phyloP scores from a whole-genome alignment of 2,329 filamentous ascomycete species.

The Diatrype stigma region DNA sequence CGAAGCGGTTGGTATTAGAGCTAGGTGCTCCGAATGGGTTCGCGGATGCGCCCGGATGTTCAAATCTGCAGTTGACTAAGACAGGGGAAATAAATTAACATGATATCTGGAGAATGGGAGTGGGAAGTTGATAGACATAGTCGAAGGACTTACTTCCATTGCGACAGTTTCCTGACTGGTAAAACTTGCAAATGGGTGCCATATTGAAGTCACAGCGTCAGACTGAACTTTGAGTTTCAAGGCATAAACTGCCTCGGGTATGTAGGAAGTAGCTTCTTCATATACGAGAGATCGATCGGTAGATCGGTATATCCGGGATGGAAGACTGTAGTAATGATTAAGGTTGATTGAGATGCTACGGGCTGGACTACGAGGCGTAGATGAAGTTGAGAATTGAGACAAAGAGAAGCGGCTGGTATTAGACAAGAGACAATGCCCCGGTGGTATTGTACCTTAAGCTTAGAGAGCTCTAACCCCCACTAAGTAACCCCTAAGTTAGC shows the following conservation, averaged over 20 bases:
- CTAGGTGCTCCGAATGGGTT: conserved; percentile 33
- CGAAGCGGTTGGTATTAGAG: conserved; percentile 28
- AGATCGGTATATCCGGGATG: not conserved
- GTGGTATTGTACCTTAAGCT: too few species aligned
- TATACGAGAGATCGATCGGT: too few species aligned
- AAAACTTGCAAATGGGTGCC: conserved; percentile 57
- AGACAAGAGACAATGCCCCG: too few species aligned
- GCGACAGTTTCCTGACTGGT: conserved; percentile 59
- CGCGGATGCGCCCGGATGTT: conserved; percentile 43
- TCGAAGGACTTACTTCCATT: conserved; percentile 50
- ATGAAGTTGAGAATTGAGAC: too few species aligned
- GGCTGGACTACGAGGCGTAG: too few species aligned
- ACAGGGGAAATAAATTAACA: conserved; percentile 3
- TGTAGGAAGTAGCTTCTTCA: too few species aligned
- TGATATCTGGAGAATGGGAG: not conserved
- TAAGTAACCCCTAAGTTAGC: too few species aligned
- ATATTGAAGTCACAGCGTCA: conserved; percentile 19
- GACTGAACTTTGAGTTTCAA: not conserved
- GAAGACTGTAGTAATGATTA: not conserved
- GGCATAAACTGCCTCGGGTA: not conserved
- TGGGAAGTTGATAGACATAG: not conserved
- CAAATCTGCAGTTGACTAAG: conserved; percentile 51
- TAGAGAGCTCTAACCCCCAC: too few species aligned
- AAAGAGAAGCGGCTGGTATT: too few species aligned
- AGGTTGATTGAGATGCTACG: too few species aligned